Percentiles rank a stretch among this genome's conserved stretches.
Evolutionary conservation across 495 filamentous ascomycete species (phyloP).

Genomic region (Aeminium ludgeri): DNA sequence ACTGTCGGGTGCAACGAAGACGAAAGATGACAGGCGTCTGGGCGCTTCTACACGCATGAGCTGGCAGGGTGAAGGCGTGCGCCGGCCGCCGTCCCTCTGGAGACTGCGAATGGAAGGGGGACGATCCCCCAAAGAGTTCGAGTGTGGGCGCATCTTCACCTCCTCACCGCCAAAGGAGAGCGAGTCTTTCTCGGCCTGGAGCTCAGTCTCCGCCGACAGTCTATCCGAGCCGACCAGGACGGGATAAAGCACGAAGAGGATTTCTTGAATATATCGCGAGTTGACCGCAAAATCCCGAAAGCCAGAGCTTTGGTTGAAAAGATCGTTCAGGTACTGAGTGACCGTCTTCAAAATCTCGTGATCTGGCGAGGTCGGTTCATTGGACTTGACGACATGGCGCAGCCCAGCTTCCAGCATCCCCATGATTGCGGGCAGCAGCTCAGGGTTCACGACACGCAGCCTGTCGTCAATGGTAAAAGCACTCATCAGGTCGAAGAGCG

Average conservation of each 20-base stretch:
- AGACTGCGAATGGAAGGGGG: conserved; percentile 57
- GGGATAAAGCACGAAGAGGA: conserved; percentile 68
- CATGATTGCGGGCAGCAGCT: conserved; percentile 64
- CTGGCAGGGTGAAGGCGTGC: conserved; percentile 27
- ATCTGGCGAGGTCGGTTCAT: conserved; percentile 13
- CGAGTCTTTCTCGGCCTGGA: conserved; percentile 58
- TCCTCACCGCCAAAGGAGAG: conserved; percentile 76
- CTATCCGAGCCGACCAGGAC: conserved; percentile 69
- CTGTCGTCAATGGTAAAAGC: conserved; percentile 41
- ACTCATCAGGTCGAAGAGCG: conserved; percentile 53
- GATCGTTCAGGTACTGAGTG: conserved; percentile 59
- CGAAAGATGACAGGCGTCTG: conserved; percentile 71
- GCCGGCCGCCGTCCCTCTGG: conserved; percentile 29
- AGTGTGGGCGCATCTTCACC: conserved; percentile 60
- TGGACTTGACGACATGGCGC: conserved; percentile 45
- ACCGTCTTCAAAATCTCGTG: conserved; percentile 45
- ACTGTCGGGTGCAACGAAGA: conserved; percentile 61
- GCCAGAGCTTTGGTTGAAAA: conserved; percentile 50
- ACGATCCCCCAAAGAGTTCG: conserved; percentile 33
- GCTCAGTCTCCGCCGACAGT: conserved; percentile 64
- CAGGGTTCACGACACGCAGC: conserved; percentile 52
- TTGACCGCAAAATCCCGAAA: conserved; percentile 68
- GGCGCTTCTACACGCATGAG: conserved; percentile 38
- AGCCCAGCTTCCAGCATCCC: conserved; percentile 76
- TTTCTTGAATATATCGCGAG: conserved; percentile 60